Evolutionary conservation across 2,329 filamentous ascomycete genomes (phyloP).

Genomic region (Sporothrix brunneoviolacea): DNA sequence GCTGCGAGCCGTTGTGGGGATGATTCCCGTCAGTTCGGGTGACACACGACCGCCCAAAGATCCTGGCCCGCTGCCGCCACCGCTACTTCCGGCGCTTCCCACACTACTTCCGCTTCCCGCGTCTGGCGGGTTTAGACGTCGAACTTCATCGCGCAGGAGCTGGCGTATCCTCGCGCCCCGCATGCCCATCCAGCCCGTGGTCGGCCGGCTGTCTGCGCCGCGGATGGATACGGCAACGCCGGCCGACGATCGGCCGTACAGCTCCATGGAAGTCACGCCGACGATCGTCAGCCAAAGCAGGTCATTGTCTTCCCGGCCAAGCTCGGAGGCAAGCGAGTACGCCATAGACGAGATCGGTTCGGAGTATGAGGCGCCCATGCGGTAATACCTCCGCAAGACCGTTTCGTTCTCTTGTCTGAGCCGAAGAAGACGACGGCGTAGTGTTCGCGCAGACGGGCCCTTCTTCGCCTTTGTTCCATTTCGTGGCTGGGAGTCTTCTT

Average conservation of each 20-base stretch:
- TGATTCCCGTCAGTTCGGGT: conserved; percentile 68
- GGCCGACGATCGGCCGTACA: conserved; percentile 79
- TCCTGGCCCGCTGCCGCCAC: background rate
- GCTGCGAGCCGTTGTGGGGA: conserved; percentile 79
- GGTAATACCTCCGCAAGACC: conserved; percentile 76
- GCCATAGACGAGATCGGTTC: conserved; percentile 92
- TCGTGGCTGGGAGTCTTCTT: conserved; percentile 33
- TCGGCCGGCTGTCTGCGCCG: conserved; percentile 43
- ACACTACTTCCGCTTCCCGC: conserved; percentile 35
- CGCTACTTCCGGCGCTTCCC: conserved; percentile 18
- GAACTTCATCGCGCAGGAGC: conserved; percentile 84
- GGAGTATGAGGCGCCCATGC: conserved; percentile 80
- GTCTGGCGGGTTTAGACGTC: conserved; percentile 79
- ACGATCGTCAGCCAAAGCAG: conserved; percentile 92
- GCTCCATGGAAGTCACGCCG: conserved; percentile 86
- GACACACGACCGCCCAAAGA: conserved; percentile 51
- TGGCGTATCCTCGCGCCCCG: conserved; percentile 79
- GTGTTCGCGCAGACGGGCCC: conserved; percentile 59
- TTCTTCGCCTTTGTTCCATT: conserved; percentile 7
- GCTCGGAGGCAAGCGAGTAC: conserved; percentile 88
- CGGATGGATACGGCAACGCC: conserved; percentile 61
- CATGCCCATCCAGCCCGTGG: conserved; percentile 71
- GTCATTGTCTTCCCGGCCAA: conserved; percentile 95
- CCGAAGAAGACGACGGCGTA: conserved; percentile 67
- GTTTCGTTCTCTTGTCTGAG: conserved; percentile 71